These are phyloP conservation scores for Schizosaccharomyces pombe DNA, from an alignment of 805 yeast genomes.

Conservation along the genomic window DNA sequence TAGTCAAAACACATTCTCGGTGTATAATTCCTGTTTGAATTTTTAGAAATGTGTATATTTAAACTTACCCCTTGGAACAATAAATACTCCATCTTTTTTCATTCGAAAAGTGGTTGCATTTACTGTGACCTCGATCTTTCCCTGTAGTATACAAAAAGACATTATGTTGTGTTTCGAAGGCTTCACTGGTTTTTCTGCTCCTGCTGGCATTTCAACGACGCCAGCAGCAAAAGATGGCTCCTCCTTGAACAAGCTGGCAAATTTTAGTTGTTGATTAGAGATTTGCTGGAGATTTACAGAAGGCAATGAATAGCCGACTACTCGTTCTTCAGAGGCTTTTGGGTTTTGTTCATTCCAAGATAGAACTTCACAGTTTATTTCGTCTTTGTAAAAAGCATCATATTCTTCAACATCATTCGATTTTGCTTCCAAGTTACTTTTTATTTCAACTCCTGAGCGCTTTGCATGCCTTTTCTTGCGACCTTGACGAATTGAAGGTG, in stretches of 20 bases:
- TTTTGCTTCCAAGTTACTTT: neutral
- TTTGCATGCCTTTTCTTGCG: conserved; percentile 16
- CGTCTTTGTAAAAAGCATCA: neutral
- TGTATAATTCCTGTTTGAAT: no score
- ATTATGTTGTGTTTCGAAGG: conserved; percentile 44
- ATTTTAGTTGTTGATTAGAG: conserved; percentile 6
- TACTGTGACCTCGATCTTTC: conserved; percentile 43
- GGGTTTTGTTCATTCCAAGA: neutral
- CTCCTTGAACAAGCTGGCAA: conserved; percentile 11
- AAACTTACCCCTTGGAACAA: conserved; percentile 44
- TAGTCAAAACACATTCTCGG: no score
- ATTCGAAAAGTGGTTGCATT: conserved; percentile 36
- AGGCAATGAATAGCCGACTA: conserved; percentile 9
- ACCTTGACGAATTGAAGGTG: conserved; percentile 7
- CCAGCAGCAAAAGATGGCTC: conserved; percentile 41
- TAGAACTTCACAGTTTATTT: neutral
- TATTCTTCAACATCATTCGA: neutral
- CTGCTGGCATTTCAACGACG: conserved; percentile 37
- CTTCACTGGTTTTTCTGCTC: conserved; percentile 35
- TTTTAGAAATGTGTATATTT: no score
- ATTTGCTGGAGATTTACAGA: conserved; percentile 7
- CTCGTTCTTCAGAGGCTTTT: conserved; percentile 3
- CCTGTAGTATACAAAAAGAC: conserved; percentile 52
- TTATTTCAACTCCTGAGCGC: neutral
- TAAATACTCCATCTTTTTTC: conserved; percentile 52